phyloP scores from a whole-genome alignment of 108 stramenopile genomes.

The Skeletonema marinoi region DNA sequence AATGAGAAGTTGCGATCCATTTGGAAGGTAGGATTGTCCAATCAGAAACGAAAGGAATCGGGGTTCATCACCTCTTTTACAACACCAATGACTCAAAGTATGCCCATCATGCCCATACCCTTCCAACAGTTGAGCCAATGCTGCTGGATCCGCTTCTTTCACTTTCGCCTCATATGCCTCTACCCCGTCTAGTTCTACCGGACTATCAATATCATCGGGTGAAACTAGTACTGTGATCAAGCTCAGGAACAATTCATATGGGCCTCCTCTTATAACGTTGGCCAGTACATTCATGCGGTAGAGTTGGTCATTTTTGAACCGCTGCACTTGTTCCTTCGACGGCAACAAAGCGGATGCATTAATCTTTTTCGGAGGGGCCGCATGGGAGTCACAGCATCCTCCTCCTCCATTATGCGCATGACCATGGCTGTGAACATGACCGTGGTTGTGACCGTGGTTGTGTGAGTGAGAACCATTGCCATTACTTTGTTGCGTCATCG shows the following conservation, averaged over 20 bases:
- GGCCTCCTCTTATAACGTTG: slow-evolving; percentile 40
- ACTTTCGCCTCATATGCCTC: slow-evolving; percentile 3
- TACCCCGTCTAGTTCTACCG: not conserved
- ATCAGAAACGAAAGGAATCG: slow-evolving; percentile 66
- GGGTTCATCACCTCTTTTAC: slow-evolving; percentile 81
- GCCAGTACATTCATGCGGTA: slow-evolving; percentile 36
- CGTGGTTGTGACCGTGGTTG: not conserved
- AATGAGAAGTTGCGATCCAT: slow-evolving; percentile 39
- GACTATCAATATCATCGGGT: slow-evolving; percentile 7
- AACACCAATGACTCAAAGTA: slow-evolving; percentile 93
- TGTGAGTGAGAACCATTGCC: slow-evolving; percentile 21
- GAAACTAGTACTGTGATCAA: slow-evolving; percentile 24
- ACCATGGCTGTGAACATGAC: slow-evolving; percentile 10
- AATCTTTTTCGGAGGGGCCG: slow-evolving; percentile 31
- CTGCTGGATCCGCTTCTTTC: slow-evolving; percentile 27
- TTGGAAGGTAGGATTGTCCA: slow-evolving; percentile 42
- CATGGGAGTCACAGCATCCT: slow-evolving; percentile 9
- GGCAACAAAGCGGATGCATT: slow-evolving; percentile 53
- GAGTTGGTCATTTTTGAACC: slow-evolving; percentile 33
- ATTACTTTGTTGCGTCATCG: not conserved
- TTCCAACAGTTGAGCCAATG: slow-evolving; percentile 45
- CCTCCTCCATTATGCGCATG: slow-evolving; percentile 23
- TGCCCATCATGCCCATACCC: slow-evolving; percentile 74
- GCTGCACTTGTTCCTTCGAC: slow-evolving; percentile 47
- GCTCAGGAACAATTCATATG: slow-evolving; percentile 35